Conservation (phyloP, 2,329 filamentous ascomycete genomes). For the Monilinia fructicola region DNA sequence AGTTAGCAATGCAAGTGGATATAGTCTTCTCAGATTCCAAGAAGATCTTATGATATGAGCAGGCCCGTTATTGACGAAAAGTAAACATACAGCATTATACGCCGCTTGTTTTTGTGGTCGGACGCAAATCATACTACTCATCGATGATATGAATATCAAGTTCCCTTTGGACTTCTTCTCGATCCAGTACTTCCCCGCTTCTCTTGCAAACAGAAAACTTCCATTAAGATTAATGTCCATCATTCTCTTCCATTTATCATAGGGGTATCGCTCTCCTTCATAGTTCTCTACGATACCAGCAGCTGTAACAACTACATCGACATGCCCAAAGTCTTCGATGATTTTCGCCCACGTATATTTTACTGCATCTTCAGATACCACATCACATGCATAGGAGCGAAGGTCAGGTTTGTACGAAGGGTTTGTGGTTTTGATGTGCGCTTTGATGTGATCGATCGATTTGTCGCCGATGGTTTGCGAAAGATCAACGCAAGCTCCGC, state of each 20-base stretch:
- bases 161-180: conserved; percentile 37
- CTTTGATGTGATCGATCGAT: conserved; percentile 40
- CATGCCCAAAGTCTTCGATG: conserved; percentile 41
- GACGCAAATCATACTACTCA: conserved; percentile 40
- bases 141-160: conserved; percentile 37
- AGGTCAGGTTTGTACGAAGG: conserved; percentile 37
- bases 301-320: conserved; percentile 45
- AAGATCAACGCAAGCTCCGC: conserved; percentile 34
- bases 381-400: conserved; percentile 44
- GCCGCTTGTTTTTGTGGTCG: conserved; percentile 43
- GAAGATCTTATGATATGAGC: background rate
- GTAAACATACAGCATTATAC: conserved; percentile 41
- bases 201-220: conserved; percentile 43
- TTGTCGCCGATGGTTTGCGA: conserved; percentile 27
- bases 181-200: conserved; percentile 43
- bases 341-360: conserved; percentile 42
- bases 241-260: conserved; percentile 42
- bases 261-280: conserved; percentile 40
- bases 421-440: conserved; percentile 33
- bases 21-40: background rate
- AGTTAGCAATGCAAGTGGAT: conserved; percentile 8
- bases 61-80: background rate
- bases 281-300: conserved; percentile 44
- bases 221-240: conserved; percentile 43
- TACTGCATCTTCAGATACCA: conserved; percentile 43